These are phyloP conservation scores for Pseudogymnoascus verrucosus DNA, from an alignment of 2,329 filamentous ascomycete species.

Conservation along the genomic window DNA sequence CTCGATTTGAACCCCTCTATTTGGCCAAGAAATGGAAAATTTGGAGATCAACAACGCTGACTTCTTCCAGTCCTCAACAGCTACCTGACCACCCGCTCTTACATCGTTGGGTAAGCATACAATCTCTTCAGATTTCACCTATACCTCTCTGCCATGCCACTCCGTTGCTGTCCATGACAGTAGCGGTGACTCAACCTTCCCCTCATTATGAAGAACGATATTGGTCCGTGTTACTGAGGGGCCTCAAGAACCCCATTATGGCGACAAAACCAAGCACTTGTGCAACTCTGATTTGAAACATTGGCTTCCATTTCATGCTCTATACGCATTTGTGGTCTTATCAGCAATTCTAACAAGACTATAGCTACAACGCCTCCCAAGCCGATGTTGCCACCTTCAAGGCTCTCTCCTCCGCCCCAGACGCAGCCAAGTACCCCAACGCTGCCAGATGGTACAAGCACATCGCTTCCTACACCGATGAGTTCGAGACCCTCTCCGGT, in stretches of 20 bases:
- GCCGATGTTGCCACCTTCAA: constrained; percentile 96
- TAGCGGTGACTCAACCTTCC: constrained; percentile 12
- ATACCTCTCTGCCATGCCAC: constrained; percentile 18
- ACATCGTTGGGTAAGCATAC: constrained; percentile 69
- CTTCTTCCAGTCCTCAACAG: constrained; percentile 54
- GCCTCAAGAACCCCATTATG: constrained; percentile 84
- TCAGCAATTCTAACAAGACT: constrained; percentile 17
- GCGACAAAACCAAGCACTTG: constrained; percentile 66
- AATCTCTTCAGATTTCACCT: constrained; percentile 15
- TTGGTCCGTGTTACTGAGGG: constrained; percentile 96
- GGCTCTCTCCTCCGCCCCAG: constrained; percentile 68
- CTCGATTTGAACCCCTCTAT: constrained; percentile 11
- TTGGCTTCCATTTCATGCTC: constrained; percentile 17
- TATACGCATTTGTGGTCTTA: constrained; percentile 15
- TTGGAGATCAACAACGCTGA: constrained; percentile 20
- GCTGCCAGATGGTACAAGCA: constrained; percentile 99
- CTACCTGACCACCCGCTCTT: constrained; percentile 69
- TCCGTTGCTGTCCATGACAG: constrained; percentile 9
- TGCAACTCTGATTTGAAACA: constrained; percentile 62
- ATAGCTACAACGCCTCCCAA: constrained; percentile 62
- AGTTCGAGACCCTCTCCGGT: constrained; percentile 85
- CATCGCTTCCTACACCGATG: constrained; percentile 83
- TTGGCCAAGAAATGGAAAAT: constrained; percentile 9
- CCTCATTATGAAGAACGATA: constrained; percentile 65
- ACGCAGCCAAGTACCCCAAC: constrained; percentile 81